Evolutionary conservation across 106 monocot species (phyloP), one percentile per base, ranked within the genome.

Genomic region (Hemerocallis citrina): DNA sequence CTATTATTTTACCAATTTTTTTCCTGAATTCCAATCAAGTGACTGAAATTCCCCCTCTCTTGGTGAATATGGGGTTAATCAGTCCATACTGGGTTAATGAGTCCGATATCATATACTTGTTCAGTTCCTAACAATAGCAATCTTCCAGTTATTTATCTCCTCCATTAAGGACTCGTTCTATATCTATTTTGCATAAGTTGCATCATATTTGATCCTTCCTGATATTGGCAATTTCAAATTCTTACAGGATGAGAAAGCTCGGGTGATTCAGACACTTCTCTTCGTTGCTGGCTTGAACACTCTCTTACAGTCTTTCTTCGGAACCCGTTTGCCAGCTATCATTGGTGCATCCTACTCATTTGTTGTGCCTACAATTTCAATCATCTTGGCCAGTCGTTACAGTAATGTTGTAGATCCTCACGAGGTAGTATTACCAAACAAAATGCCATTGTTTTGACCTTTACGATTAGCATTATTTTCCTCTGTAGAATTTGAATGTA

Each of bases 281-380:
- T 98, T 98, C 60, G 91, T 91, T 27, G 71, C 87, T 50, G 96
- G 91, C 12, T 30, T 98, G 48, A 98, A 98, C 61, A 98, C 96
- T 28, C 72, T 98, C 19, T 66, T 98, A n/a, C 96, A 98, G 52
- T 75, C 74, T 43, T 82, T 88, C 42, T 91, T 98, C 32, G 91
- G 96, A 14, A 91, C 96, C 34, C 87, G 96, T 4, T 52, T 98
- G 50, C 91, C 91, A 0, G 96, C 91, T 52, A 91, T 98, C 39
- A 92, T 98, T 34, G 96, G 96, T 39, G 91, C 72, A 43, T 98
- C 96, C 9, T 98, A 98, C 55, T 82, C 96, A 14, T 98, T 98
- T 48, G 88, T 91, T 36, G 64, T 84, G 46, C 96, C 91, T 0
- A 98, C 96, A 0, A 98, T 98, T 73, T 98, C 96, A 0, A 98